Percentiles rank a stretch among this genome's conserved stretches.
Evolutionary conservation across 2,329 filamentous ascomycete species (phyloP).

Genomic region (Geosmithia morbida): DNA sequence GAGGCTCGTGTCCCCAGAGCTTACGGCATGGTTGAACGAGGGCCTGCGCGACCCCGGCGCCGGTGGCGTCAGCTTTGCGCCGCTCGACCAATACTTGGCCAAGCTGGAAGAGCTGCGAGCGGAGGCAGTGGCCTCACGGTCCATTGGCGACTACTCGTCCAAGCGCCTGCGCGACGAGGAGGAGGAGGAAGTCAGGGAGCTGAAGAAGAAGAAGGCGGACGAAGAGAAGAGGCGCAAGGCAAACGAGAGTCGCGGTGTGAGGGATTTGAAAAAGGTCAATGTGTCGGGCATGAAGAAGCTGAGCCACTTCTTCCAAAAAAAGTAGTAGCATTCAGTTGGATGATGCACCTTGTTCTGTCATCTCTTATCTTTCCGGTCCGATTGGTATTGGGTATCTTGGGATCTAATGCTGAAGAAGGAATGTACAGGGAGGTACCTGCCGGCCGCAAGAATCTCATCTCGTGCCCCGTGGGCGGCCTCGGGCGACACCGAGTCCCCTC

Average conservation of each 20-base stretch:
- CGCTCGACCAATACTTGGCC: slow-evolving; percentile 56
- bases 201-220: slow-evolving; percentile 75
- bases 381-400: slow-evolving; percentile 13
- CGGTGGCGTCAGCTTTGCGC: slow-evolving; percentile 45
- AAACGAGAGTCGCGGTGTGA: slow-evolving; percentile 58
- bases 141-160: slow-evolving; percentile 53
- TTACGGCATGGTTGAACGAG: slow-evolving; percentile 26
- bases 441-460: slow-evolving; percentile 7
- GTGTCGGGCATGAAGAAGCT: slow-evolving; percentile 93
- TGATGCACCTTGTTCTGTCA: background rate
- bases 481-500: slow-evolving; percentile 15
- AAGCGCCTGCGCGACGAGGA: slow-evolving; percentile 57
- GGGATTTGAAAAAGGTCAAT: slow-evolving; percentile 78
- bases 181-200: slow-evolving; percentile 46
- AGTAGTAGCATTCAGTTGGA: slow-evolving; percentile 11
- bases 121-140: slow-evolving; percentile 56
- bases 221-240: slow-evolving; percentile 80
- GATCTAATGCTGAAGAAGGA: slow-evolving; percentile 1
- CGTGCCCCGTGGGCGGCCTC: slow-evolving; percentile 18
- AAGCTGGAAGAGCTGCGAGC: slow-evolving; percentile 52
- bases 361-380: background rate
- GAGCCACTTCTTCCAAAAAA: slow-evolving; percentile 83
- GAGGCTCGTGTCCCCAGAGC: slow-evolving; percentile 37
- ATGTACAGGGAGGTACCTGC: background rate
- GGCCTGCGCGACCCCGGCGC: slow-evolving; percentile 20